A percentile compares a stretch with the other conserved stretches of the same genome.
phyloP scores from a whole-genome alignment of 805 yeast species.

The Brettanomyces custersianus region DNA sequence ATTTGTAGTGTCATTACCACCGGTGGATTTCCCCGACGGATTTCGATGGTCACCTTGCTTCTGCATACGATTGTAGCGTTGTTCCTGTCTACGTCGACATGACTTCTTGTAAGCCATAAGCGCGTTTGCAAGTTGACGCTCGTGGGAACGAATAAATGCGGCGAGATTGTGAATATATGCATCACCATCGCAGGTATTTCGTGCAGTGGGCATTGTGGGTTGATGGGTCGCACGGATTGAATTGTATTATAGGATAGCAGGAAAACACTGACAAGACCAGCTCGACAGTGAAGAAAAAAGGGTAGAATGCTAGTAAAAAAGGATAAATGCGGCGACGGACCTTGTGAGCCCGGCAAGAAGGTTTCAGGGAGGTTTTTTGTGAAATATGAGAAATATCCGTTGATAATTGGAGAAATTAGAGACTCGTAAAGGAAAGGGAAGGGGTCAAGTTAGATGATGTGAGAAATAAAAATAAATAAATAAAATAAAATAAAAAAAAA shows the following conservation, averaged over 20 bases:
- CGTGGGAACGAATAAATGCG: conserved; percentile 45
- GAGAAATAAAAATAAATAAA: conserved; percentile 1
- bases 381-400: too few relatives aligned
- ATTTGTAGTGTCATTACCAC: neutral
- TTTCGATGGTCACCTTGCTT: neutral
- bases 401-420: too few relatives aligned
- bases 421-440: too few relatives aligned
- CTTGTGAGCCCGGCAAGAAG: too few relatives aligned
- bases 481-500: neutral
- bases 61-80: conserved; percentile 9
- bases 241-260: too few relatives aligned
- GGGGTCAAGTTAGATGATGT: too few relatives aligned
- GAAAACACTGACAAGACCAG: too few relatives aligned
- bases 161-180: conserved; percentile 47
- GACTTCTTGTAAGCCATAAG: conserved; percentile 33
- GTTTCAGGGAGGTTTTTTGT: too few relatives aligned
- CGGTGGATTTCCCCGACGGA: neutral
- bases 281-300: too few relatives aligned
- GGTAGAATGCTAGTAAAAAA: too few relatives aligned
- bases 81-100: conserved; percentile 6
- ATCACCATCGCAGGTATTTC: conserved; percentile 43
- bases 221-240: too few relatives aligned
- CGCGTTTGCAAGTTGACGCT: conserved; percentile 51
- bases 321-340: too few relatives aligned
- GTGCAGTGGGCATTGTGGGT: conserved; percentile 8